Evolutionary conservation across 345 rosid genomes (phyloP).

Genomic region (Euphorbia tirucalli): DNA sequence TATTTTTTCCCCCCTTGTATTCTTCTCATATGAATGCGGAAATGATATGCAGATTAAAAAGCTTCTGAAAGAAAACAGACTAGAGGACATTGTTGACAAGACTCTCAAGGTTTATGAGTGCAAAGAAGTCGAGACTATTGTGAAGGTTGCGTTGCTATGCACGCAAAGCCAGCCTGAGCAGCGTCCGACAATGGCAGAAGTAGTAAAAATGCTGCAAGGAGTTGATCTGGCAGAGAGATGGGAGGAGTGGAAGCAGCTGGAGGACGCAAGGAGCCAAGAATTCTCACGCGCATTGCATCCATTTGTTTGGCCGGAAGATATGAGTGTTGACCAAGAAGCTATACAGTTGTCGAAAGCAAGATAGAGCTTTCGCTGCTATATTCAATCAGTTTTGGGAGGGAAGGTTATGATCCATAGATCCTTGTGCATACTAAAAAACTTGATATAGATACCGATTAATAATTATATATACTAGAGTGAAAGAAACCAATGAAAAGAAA

Average conservation of each 20-base stretch:
- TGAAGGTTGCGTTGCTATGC: conserved; percentile 81
- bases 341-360: conserved; percentile 74
- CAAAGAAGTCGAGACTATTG: conserved; percentile 65
- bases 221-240: conserved; percentile 66
- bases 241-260: conserved; percentile 69
- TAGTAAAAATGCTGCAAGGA: conserved; percentile 77
- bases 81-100: conserved; percentile 68
- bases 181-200: conserved; percentile 71
- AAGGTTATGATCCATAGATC: not conserved
- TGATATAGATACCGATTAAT: not conserved
- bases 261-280: conserved; percentile 58
- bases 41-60: conserved; percentile 57
- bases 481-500: too few relatives aligned
- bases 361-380: conserved; percentile 35
- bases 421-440: not conserved
- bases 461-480: too few relatives aligned
- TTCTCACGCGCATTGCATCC: conserved; percentile 45
- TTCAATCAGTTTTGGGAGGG: conserved; percentile 9
- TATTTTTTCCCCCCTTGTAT: too few relatives aligned
- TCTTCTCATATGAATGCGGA: not conserved
- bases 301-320: conserved; percentile 68
- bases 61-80: conserved; percentile 64
- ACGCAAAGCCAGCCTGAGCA: conserved; percentile 73
- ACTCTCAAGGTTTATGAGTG: conserved; percentile 49
- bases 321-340: conserved; percentile 66